Conservation (phyloP, 2,329 filamentous ascomycete species). For the Aureobasidium musti region DNA sequence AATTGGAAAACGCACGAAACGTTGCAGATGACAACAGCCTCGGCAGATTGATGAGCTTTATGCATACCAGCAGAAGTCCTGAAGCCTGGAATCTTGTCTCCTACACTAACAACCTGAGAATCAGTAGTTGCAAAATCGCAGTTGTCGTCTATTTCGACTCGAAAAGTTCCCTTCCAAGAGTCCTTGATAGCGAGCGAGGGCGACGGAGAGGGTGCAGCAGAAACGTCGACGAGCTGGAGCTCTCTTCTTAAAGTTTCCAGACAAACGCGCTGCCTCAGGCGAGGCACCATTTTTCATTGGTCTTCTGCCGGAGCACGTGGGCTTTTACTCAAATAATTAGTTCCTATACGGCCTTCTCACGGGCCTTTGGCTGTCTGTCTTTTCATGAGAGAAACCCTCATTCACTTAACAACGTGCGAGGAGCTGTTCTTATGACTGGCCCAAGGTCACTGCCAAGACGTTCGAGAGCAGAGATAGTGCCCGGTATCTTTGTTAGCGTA, state of each 20-base stretch:
- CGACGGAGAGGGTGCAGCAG: slow-evolving; percentile 15
- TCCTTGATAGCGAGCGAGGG: slow-evolving; percentile 21
- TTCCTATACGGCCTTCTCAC: slow-evolving; percentile 12
- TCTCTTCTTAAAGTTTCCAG: slow-evolving; percentile 30
- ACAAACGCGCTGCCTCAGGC: slow-evolving; percentile 29
- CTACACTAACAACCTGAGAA: slow-evolving; percentile 6
- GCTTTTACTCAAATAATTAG: slow-evolving; percentile 25
- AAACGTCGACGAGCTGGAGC: slow-evolving; percentile 17
- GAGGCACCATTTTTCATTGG: slow-evolving; percentile 30
- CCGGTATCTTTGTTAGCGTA: slow-evolving; percentile 20
- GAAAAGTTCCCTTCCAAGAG: slow-evolving; percentile 5
- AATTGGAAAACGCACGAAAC: neutral
- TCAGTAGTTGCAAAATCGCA: slow-evolving; percentile 21
- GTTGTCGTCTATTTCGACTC: neutral
- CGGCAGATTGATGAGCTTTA: slow-evolving; percentile 2
- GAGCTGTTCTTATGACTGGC: slow-evolving; percentile 29
- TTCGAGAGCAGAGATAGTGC: slow-evolving; percentile 27
- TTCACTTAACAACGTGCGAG: slow-evolving; percentile 20
- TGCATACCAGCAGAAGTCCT: slow-evolving; percentile 42
- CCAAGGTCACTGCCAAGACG: slow-evolving; percentile 18
- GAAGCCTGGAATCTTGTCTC: slow-evolving; percentile 39
- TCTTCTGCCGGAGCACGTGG: slow-evolving; percentile 13
- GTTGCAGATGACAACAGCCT: slow-evolving; percentile 23
- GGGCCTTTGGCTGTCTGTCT: slow-evolving; percentile 14
- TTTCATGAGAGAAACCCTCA: neutral